Evolutionary conservation across 2,329 filamentous ascomycete species (phyloP), one percentile per base, ranked within the genome.

Genomic region (Arthrobotrys sphaeroides): DNA sequence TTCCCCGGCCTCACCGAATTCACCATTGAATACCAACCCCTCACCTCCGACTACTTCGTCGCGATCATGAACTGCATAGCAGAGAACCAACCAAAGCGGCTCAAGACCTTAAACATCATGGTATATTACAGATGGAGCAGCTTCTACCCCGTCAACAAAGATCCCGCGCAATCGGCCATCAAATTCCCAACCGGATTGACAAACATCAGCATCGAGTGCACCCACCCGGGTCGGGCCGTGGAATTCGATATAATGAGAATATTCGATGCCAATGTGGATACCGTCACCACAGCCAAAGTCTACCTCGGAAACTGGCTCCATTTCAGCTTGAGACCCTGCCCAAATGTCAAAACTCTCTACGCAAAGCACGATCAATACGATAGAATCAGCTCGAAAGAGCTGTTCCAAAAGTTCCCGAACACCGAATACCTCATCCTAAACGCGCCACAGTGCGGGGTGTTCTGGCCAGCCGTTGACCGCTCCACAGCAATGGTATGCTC

Each of bases 101-200:
- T 75, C 5, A 75, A 65, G 42, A 64, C 64, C 1, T n/a, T 75
- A 2, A 69, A 75, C 18, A 59, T 75, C 12, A 31, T 7, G 5
- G 5, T 40, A 0, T 9, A 0, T 3, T 42, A 45, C 12, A 49
- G n/a, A 22, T 60, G 47, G 57, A 20, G 20, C 9, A 16, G 31
- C 49, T 13, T 16, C 12, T 12, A 28, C 55, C 9, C 16, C 5
- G 4, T n/a, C 6, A 13, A n/a, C 16, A 16, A 57, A 16, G 61
- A 62, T n/a, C 36, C 16, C 22, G 13, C 16, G 24, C 1, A 26
- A 36, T 12, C 64, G 51, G 40, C 7, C 1, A 65, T 75, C 42
- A n/a, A 38, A 5, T 75, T 59, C n/a, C 72, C 72, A 22, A 75
- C 42, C 9, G 64, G 51, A 2, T 20, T 75, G 16, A 75, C 64